A percentile compares a stretch with the other conserved stretches of the same genome.
Evolutionary conservation across 257 asterid genomes (phyloP).

Genomic region (Lavandula angustifolia): DNA sequence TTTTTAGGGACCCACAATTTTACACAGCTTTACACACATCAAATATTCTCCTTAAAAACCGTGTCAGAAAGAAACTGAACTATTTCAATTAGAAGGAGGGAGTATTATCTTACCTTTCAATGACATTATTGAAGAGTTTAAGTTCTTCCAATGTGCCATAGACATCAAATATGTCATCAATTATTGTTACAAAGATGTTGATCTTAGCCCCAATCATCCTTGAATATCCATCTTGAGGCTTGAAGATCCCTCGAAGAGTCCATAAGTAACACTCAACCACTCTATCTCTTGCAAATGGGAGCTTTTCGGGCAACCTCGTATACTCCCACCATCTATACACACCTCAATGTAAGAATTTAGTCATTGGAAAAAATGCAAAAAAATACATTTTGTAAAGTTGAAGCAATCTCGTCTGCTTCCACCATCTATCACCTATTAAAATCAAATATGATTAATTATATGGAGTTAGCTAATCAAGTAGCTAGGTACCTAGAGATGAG

Average conservation of each 20-base stretch:
- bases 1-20: no score
- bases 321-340: constrained; percentile 50
- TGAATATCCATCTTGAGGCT: constrained; percentile 29
- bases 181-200: constrained; percentile 31
- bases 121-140: constrained; percentile 27
- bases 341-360: no score
- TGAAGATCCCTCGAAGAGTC: constrained; percentile 32
- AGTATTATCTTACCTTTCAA: constrained; percentile 39
- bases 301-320: constrained; percentile 33
- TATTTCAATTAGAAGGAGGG: no score
- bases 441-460: background rate
- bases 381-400: no score
- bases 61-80: background rate
- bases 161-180: constrained; percentile 42
- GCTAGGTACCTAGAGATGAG: constrained; percentile 20
- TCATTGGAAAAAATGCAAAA: no score
- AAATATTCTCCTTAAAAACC: no score
- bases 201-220: constrained; percentile 38
- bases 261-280: constrained; percentile 45
- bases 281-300: constrained; percentile 54
- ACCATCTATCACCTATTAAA: background rate
- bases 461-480: background rate
- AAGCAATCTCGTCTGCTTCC: no score
- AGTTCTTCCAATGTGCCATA: constrained; percentile 42
- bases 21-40: no score